Evolutionary conservation across 139 green algal species (phyloP).

Genomic region (Dunaliella primolecta): DNA sequence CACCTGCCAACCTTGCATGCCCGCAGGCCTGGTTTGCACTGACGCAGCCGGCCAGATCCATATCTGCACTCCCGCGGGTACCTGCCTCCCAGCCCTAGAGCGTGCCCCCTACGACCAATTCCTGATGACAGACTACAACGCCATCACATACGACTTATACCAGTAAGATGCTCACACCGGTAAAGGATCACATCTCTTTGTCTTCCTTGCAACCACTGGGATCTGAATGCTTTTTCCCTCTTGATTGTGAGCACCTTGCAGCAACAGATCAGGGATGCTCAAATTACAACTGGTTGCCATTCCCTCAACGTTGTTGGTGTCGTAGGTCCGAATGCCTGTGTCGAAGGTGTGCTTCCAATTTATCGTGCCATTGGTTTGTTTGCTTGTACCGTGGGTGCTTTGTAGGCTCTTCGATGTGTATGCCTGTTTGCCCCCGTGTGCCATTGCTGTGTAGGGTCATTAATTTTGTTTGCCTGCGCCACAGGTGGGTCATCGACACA

Average conservation of each 20-base stretch:
- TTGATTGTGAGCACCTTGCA: neutral
- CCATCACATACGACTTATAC: conserved; percentile 23
- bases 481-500: conserved; percentile 27
- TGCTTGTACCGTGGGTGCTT: neutral
- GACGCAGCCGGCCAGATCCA: conserved; percentile 75
- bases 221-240: neutral
- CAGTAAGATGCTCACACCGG: conserved; percentile 6
- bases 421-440: neutral
- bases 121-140: conserved; percentile 58
- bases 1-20: too few relatives aligned
- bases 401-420: neutral
- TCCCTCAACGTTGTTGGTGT: neutral
- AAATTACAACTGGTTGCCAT: too few relatives aligned
- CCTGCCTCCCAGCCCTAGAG: conserved; percentile 14
- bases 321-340: neutral
- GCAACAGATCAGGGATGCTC: neutral
- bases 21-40: conserved; percentile 16
- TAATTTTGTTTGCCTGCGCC: neutral
- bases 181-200: neutral
- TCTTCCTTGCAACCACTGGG: too few relatives aligned
- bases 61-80: conserved; percentile 42
- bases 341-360: neutral
- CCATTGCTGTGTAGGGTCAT: neutral
- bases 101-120: conserved; percentile 78
- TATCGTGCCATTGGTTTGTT: neutral